These are phyloP conservation scores for Magnolia kwangsiensis DNA, from an alignment of 164 flowering plant species.

Conservation along the genomic window DNA sequence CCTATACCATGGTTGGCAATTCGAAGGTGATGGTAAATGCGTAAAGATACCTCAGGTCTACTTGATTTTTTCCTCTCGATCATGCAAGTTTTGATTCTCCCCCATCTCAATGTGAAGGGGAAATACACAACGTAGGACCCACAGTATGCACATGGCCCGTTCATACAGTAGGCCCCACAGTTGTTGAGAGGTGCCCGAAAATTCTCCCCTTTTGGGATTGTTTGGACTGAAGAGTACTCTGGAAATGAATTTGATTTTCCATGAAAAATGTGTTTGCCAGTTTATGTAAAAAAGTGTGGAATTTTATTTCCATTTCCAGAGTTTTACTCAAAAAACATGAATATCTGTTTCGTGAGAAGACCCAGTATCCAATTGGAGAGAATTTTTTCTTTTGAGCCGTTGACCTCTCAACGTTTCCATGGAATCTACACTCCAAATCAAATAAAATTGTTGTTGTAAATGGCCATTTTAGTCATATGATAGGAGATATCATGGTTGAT, in stretches of 20 bases:
- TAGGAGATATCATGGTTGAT: not conserved
- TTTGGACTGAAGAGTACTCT: not conserved
- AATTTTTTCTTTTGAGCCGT: too few relatives aligned
- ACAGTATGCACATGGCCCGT: not conserved
- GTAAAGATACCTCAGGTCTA: slow-evolving; percentile 93
- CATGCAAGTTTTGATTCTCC: slow-evolving; percentile 1
- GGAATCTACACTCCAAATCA: not conserved
- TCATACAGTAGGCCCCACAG: not conserved
- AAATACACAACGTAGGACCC: not conserved
- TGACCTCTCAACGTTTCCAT: too few relatives aligned
- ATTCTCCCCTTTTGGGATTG: not conserved
- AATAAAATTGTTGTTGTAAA: too few relatives aligned
- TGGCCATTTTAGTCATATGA: not conserved
- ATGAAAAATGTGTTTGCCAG: not conserved
- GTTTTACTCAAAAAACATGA: too few relatives aligned
- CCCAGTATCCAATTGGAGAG: too few relatives aligned
- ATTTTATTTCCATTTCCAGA: too few relatives aligned
- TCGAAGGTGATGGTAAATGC: slow-evolving; percentile 81
- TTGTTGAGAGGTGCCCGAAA: not conserved
- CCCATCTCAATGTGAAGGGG: not conserved
- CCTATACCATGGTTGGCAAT: slow-evolving; percentile 98
- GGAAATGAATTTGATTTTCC: not conserved
- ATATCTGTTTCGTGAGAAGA: too few relatives aligned
- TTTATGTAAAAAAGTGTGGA: not conserved
- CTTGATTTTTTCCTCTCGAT: not conserved